These are phyloP conservation scores for Phaffia tasmanica DNA, from an alignment of 768 basidiomycete species.

Conservation along the genomic window DNA sequence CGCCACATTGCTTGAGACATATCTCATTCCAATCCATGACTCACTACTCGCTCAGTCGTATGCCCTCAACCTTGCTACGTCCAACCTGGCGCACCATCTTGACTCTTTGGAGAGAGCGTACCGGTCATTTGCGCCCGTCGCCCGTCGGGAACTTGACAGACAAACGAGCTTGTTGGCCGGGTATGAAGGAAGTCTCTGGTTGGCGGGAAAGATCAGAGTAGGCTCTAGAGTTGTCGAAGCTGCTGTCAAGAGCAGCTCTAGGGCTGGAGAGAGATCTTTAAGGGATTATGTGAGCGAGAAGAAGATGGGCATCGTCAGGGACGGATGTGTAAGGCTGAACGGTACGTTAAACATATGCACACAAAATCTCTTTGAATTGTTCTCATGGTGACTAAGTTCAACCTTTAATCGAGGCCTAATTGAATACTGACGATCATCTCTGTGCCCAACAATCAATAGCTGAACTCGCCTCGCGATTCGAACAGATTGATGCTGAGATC, in stretches of 20 bases:
- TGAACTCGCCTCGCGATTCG: constrained; percentile 1
- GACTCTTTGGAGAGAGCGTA: background rate
- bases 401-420: background rate
- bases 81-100: constrained; percentile 13
- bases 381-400: background rate
- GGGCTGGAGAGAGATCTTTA: background rate
- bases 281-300: constrained; percentile 16
- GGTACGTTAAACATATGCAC: constrained; percentile 3
- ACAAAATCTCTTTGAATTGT: background rate
- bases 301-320: constrained; percentile 15
- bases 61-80: background rate
- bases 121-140: background rate
- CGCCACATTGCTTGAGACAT: background rate
- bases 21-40: background rate
- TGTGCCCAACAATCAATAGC: background rate
- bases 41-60: background rate
- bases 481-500: background rate
- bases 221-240: background rate
- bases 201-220: constrained; percentile 5
- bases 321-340: constrained; percentile 9
- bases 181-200: constrained; percentile 4
- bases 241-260: background rate
- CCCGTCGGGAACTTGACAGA: background rate
- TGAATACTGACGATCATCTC: too few relatives aligned
- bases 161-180: constrained; percentile 9